Evolutionary conservation across 164 flowering plant genomes (phyloP).

Genomic region (Magnolia kwangsiensis): DNA sequence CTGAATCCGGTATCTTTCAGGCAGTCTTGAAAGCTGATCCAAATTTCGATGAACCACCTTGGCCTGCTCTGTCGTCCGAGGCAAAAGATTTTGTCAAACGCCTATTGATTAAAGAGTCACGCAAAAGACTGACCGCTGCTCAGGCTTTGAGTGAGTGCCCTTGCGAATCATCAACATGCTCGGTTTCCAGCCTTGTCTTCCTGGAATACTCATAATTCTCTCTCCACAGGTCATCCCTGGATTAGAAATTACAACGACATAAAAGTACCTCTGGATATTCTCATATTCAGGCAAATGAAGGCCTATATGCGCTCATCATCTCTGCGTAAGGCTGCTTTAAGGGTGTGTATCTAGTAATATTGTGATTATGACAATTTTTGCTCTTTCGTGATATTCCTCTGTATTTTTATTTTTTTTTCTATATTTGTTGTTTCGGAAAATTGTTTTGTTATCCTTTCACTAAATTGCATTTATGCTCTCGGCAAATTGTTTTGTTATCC

Average conservation of each 20-base stretch:
- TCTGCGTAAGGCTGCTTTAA: constrained; percentile 87
- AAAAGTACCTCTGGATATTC: constrained; percentile 70
- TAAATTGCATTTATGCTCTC: not conserved
- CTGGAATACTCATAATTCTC: constrained; percentile 2
- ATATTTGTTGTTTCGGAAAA: not conserved
- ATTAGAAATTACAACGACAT: constrained; percentile 41
- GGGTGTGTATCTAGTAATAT: constrained; percentile 46
- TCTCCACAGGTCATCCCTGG: constrained; percentile 90
- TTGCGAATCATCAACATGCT: not conserved
- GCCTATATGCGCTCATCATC: constrained; percentile 78
- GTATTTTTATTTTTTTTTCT: not conserved
- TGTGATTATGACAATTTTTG: not conserved
- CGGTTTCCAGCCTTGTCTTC: constrained; percentile 7
- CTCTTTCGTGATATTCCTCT: not conserved
- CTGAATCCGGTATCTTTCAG: constrained; percentile 92
- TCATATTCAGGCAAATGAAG: constrained; percentile 66
- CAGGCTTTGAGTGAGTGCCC: constrained; percentile 78
- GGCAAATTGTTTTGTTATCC: not conserved
- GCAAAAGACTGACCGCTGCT: constrained; percentile 81
- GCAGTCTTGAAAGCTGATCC: constrained; percentile 89
- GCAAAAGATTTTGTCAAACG: constrained; percentile 87
- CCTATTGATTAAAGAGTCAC: constrained; percentile 69
- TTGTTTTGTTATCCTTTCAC: no score
- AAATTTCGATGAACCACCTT: constrained; percentile 77
- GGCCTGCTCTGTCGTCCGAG: constrained; percentile 81